Conservation (phyloP, 208 protist genomes). For the Acanthamoeba triangularis region DNA sequence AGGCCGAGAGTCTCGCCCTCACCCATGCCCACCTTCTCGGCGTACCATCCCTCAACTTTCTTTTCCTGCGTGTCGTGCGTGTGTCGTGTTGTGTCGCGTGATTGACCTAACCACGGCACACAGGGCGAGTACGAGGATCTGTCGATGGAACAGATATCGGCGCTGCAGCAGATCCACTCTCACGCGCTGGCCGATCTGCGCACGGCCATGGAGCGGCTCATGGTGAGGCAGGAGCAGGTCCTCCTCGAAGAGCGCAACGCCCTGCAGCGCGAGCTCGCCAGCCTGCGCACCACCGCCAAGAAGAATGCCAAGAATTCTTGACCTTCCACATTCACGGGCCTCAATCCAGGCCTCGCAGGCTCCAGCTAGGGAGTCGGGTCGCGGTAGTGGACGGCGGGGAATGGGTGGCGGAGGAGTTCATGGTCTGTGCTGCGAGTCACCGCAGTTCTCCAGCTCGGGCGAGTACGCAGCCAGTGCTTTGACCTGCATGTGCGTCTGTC, state of each 20-base stretch:
- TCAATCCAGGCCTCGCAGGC: too few species aligned
- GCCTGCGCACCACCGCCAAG: background rate
- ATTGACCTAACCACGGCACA: background rate
- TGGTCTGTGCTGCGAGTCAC: too few species aligned
- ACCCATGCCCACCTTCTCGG: background rate
- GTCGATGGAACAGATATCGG: constrained; percentile 32
- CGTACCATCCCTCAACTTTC: background rate
- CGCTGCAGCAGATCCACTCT: constrained; percentile 16
- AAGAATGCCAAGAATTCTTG: background rate
- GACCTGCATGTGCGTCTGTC: too few species aligned
- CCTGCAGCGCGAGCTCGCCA: background rate
- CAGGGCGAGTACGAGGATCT: constrained; percentile 7
- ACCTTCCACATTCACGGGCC: too few species aligned
- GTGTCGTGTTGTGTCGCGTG: too few species aligned
- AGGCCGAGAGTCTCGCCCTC: constrained; percentile 40
- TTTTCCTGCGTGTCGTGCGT: background rate
- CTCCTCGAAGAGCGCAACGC: background rate
- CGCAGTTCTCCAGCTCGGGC: too few species aligned
- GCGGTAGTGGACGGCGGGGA: too few species aligned
- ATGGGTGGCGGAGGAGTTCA: too few species aligned
- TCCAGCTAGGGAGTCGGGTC: too few species aligned
- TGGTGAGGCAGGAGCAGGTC: constrained; percentile 31
- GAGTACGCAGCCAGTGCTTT: too few species aligned
- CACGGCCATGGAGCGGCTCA: background rate
- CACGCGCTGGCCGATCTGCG: background rate